phyloP scores from a whole-genome alignment of 345 rosid species.

The Cardamine chenopodiifolia region DNA sequence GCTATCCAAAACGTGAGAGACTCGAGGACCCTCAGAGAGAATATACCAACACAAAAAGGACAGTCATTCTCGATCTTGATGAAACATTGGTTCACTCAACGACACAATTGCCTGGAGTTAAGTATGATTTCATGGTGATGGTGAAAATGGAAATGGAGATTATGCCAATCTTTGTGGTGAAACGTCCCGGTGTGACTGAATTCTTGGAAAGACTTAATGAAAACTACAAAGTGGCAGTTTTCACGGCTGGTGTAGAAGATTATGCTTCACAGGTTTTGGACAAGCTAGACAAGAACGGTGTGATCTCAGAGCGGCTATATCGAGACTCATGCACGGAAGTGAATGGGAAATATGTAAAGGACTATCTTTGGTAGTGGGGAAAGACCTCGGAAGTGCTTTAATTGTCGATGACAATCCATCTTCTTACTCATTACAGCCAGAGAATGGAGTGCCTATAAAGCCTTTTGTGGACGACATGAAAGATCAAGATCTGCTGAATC shows the following conservation, averaged over 20 bases:
- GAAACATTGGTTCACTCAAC: conserved; percentile 83
- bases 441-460: conserved; percentile 72
- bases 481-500: conserved; percentile 60
- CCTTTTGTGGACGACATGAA: conserved; percentile 60
- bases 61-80: conserved; percentile 84
- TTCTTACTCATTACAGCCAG: conserved; percentile 69
- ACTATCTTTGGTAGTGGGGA: conserved; percentile 69
- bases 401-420: conserved; percentile 88
- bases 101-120: conserved; percentile 55
- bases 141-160: conserved; percentile 54
- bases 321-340: conserved; percentile 69
- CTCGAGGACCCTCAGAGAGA: neutral
- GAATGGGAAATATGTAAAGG: conserved; percentile 75
- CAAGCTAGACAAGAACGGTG: conserved; percentile 53
- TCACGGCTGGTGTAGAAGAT: conserved; percentile 80
- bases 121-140: conserved; percentile 68
- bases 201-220: conserved; percentile 60
- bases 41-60: conserved; percentile 43
- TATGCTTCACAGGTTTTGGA: conserved; percentile 82
- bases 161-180: conserved; percentile 69
- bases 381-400: conserved; percentile 57
- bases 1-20: conserved; percentile 27
- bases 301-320: conserved; percentile 73
- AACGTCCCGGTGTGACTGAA: conserved; percentile 81
- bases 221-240: conserved; percentile 63